These are phyloP conservation scores for Trypanosoma cruzi DNA, from an alignment of 208 protist species.

Conservation along the genomic window DNA sequence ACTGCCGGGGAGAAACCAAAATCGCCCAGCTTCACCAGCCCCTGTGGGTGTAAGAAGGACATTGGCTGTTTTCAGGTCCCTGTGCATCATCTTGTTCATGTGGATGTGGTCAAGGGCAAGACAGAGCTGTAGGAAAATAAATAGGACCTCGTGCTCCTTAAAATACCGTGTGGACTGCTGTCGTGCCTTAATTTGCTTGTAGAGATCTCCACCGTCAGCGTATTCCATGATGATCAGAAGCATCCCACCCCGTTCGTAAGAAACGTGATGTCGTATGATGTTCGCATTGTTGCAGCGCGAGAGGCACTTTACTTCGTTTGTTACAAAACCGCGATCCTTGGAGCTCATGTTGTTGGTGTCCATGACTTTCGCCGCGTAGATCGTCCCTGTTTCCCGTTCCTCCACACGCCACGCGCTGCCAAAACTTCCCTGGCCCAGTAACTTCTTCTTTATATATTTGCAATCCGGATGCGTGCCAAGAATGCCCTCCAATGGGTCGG, in stretches of 20 bases:
- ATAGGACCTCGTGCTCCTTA: slow-evolving; percentile 85
- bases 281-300: slow-evolving; percentile 91
- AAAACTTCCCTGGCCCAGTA: slow-evolving; percentile 93
- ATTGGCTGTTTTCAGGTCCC: slow-evolving; percentile 90
- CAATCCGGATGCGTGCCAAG: slow-evolving; percentile 62
- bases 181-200: slow-evolving; percentile 82
- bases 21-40: slow-evolving; percentile 87
- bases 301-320: slow-evolving; percentile 94
- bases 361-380: slow-evolving; percentile 93
- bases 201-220: slow-evolving; percentile 82
- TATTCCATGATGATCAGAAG: slow-evolving; percentile 91
- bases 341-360: slow-evolving; percentile 84
- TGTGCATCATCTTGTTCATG: slow-evolving; percentile 89
- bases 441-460: slow-evolving; percentile 84
- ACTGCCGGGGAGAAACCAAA: slow-evolving; percentile 89
- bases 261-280: slow-evolving; percentile 85
- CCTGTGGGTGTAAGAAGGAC: slow-evolving; percentile 84
- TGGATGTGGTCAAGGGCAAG: slow-evolving; percentile 89
- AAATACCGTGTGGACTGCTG: slow-evolving; percentile 65
- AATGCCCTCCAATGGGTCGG: slow-evolving; percentile 70
- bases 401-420: slow-evolving; percentile 89
- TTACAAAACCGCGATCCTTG: slow-evolving; percentile 92
- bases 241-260: slow-evolving; percentile 61
- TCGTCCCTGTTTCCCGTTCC: slow-evolving; percentile 60
- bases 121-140: slow-evolving; percentile 86